Evolutionary conservation across 1,284 basidiomycete genomes (phyloP).

Genomic region (Singerocomus inundabilis): DNA sequence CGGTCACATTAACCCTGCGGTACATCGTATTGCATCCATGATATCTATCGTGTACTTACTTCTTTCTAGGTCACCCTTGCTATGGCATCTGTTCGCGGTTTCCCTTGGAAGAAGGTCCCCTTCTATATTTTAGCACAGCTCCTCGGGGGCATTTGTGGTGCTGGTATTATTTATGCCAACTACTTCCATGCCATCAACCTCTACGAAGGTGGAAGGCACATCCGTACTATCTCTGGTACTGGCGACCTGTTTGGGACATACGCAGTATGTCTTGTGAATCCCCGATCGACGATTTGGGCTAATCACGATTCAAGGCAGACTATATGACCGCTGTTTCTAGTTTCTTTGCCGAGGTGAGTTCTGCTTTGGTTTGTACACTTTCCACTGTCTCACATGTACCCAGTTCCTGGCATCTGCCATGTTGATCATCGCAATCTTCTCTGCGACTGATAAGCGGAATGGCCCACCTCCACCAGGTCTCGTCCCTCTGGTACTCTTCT

Average conservation of each 20-base stretch:
- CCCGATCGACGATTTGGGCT: constrained; percentile 8
- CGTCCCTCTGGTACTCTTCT: constrained; percentile 54
- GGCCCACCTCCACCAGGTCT: constrained; percentile 47
- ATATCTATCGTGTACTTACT: constrained; percentile 2
- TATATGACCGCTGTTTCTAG: constrained; percentile 58
- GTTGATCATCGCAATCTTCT: constrained; percentile 48
- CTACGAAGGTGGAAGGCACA: constrained; percentile 58
- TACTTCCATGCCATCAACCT: constrained; percentile 75
- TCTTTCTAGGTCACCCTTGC: constrained; percentile 59
- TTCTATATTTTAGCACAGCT: constrained; percentile 70
- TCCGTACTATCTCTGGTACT: constrained; percentile 65
- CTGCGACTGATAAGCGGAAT: constrained; percentile 47
- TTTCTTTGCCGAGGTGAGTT: constrained; percentile 57
- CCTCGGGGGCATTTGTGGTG: constrained; percentile 68
- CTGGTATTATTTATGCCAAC: constrained; percentile 69
- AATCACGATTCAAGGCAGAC: constrained; percentile 40
- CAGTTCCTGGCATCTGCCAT: constrained; percentile 60
- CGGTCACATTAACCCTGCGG: constrained; percentile 79
- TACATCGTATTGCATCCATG: constrained; percentile 30
- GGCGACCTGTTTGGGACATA: constrained; percentile 72
- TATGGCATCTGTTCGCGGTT: constrained; percentile 65
- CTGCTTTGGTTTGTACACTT: constrained; percentile 7
- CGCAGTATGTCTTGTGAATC: constrained; percentile 44
- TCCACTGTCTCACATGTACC: constrained; percentile 1
- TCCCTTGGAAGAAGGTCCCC: constrained; percentile 79